Percentiles rank a stretch among this genome's conserved stretches.
phyloP scores from a whole-genome alignment of 805 yeast genomes.

The Yamadazyma olivae region DNA sequence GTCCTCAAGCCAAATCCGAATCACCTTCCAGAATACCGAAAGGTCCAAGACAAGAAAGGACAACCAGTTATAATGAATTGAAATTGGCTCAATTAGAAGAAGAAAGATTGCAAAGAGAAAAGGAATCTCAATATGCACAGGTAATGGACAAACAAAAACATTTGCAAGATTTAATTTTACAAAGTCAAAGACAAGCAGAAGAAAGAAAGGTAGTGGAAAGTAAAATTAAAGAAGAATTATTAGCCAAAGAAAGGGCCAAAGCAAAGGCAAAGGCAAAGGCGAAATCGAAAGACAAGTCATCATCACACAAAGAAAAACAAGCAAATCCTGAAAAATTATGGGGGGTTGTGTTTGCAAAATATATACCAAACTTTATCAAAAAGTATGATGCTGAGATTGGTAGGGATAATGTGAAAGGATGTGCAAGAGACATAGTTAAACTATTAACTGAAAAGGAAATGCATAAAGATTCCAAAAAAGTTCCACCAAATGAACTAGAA shows the following conservation, averaged over 20 bases:
- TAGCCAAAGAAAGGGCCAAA: slow-evolving; percentile 17
- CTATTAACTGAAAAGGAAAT: slow-evolving; percentile 67
- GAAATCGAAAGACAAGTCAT: neutral
- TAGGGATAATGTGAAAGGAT: slow-evolving; percentile 67
- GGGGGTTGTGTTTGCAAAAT: slow-evolving; percentile 58
- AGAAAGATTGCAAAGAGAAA: slow-evolving; percentile 27
- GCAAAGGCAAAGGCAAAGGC: slow-evolving; percentile 12
- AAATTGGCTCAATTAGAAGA: slow-evolving; percentile 31
- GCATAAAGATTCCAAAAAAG: slow-evolving; percentile 37
- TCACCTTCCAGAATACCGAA: slow-evolving; percentile 20
- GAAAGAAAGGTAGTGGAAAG: slow-evolving; percentile 27
- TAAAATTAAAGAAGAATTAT: slow-evolving; percentile 19
- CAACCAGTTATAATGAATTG: slow-evolving; percentile 14
- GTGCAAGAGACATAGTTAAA: slow-evolving; percentile 77
- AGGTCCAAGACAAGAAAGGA: slow-evolving; percentile 22
- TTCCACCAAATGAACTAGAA: slow-evolving; percentile 55
- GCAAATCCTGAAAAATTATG: slow-evolving; percentile 28
- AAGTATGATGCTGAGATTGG: slow-evolving; percentile 66
- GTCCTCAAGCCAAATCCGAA: neutral
- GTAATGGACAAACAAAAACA: slow-evolving; percentile 32
- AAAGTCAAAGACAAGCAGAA: slow-evolving; percentile 27
- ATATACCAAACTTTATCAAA: slow-evolving; percentile 76
- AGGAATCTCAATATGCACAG: slow-evolving; percentile 29
- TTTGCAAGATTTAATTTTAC: slow-evolving; percentile 33
- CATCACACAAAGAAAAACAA: neutral